Percentiles rank a stretch among this genome's conserved stretches.
Evolutionary conservation across 108 stramenopile genomes (phyloP).

Genomic region (Bacterosira constricta): DNA sequence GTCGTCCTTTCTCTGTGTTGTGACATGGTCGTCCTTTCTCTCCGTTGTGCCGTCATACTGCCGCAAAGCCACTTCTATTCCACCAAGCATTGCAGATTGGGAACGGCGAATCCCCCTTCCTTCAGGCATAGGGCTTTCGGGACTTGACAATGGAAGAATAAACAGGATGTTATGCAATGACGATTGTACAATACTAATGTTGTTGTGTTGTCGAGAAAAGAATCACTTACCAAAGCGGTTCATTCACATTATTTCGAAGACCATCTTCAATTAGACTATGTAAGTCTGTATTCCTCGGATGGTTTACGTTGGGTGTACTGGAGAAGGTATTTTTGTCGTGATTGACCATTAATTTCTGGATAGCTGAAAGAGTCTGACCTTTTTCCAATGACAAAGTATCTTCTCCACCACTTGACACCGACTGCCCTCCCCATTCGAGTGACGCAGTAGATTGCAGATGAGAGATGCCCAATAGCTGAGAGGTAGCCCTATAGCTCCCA

Average conservation of each 20-base stretch:
- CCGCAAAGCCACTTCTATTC: slow-evolving; percentile 43
- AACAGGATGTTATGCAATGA: not conserved
- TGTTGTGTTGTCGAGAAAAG: not conserved
- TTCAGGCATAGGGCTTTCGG: slow-evolving; percentile 19
- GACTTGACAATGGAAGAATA: not conserved
- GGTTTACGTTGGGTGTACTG: not conserved
- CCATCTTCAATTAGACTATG: slow-evolving; percentile 10
- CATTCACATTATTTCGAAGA: slow-evolving; percentile 4
- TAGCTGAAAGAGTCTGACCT: not conserved
- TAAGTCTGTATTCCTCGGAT: not conserved
- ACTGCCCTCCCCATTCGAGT: slow-evolving; percentile 20
- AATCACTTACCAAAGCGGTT: slow-evolving; percentile 21
- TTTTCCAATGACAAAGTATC: not conserved
- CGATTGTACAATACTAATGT: not conserved
- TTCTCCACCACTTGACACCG: slow-evolving; percentile 1
- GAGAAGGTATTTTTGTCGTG: slow-evolving; percentile 34
- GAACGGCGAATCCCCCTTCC: not conserved
- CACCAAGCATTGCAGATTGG: slow-evolving; percentile 27
- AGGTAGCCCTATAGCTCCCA: slow-evolving; percentile 12
- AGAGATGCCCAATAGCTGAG: slow-evolving; percentile 5
- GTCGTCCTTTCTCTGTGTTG: not conserved
- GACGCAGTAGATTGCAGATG: slow-evolving; percentile 44
- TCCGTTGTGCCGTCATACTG: slow-evolving; percentile 19
- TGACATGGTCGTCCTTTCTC: not conserved
- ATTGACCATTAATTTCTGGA: slow-evolving; percentile 33